phyloP scores from a whole-genome alignment of 495 filamentous ascomycete genomes.

The Niebla homalea region DNA sequence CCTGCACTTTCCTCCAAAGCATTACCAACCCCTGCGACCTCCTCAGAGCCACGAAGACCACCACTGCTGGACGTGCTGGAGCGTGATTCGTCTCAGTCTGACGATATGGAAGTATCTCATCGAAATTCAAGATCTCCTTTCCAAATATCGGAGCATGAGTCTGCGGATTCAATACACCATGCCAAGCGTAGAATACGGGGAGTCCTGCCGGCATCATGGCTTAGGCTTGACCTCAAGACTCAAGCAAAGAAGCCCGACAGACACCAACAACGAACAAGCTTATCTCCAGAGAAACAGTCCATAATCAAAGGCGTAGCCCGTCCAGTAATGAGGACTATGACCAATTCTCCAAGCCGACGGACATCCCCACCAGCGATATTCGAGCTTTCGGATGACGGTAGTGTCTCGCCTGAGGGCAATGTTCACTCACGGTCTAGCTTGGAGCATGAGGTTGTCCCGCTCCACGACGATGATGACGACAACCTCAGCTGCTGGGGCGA shows the following conservation, averaged over 20 bases:
- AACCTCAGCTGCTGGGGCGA: conserved; percentile 7
- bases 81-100: conserved; percentile 1
- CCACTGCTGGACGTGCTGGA: conserved; percentile 1
- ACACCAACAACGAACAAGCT: not conserved
- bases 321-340: conserved; percentile 5
- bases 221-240: conserved; percentile 52
- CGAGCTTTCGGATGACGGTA: conserved; percentile 15
- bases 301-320: conserved; percentile 44
- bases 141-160: not conserved
- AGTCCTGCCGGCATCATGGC: conserved; percentile 83
- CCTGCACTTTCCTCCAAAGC: conserved; percentile 25
- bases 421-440: too few relatives aligned
- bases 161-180: conserved; percentile 18
- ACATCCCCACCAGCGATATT: conserved; percentile 13
- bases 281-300: conserved; percentile 14
- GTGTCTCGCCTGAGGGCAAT: too few relatives aligned
- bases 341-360: conserved; percentile 19
- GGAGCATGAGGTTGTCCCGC: conserved; percentile 10
- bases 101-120: not conserved
- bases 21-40: conserved; percentile 21
- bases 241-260: conserved; percentile 24
- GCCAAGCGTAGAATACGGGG: conserved; percentile 54
- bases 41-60: conserved; percentile 14
- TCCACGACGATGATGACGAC: conserved; percentile 19
- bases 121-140: not conserved